phyloP scores from a whole-genome alignment of 1,139 yeast genomes.

The Blastobotrys aristatus region DNA sequence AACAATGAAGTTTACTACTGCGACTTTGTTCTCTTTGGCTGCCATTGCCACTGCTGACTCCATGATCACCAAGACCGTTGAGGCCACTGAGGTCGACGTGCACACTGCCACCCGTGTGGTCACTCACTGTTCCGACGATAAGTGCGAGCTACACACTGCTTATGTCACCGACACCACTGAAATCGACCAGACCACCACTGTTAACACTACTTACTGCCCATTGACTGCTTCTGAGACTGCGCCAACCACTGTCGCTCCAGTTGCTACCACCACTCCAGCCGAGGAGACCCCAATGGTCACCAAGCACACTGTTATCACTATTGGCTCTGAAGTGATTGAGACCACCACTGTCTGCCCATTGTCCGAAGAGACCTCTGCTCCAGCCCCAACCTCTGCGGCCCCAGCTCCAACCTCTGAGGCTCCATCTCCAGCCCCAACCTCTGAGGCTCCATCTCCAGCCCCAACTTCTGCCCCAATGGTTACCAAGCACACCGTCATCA shows the following conservation, averaged over 20 bases:
- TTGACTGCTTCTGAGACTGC: conserved; percentile 7
- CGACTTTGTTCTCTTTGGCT: conserved; percentile 15
- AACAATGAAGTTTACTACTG: conserved; percentile 13
- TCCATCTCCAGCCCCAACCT: conserved; percentile 14
- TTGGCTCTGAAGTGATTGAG: conserved; percentile 17
- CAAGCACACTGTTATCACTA: conserved; percentile 17
- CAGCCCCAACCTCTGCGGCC: conserved; percentile 13
- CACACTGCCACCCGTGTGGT: conserved; percentile 11
- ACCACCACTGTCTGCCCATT: conserved; percentile 22
- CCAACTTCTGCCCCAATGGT: conserved; percentile 11
- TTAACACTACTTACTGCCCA: conserved; percentile 13
- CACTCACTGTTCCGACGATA: conserved; percentile 12
- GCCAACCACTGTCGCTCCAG: conserved; percentile 14
- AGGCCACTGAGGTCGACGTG: conserved; percentile 10
- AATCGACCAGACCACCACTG: conserved; percentile 8
- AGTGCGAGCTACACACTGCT: conserved; percentile 8
- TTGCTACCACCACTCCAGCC: conserved; percentile 11
- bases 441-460: conserved; percentile 9
- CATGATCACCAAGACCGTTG: conserved; percentile 12
- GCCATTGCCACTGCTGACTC: conserved; percentile 12
- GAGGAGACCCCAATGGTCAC: conserved; percentile 14
- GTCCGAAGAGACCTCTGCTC: conserved; percentile 14
- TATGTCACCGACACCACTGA: conserved; percentile 10
- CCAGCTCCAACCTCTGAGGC: conserved; percentile 9
- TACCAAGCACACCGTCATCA: conserved; percentile 17